A percentile compares a stretch with the other conserved stretches of the same genome.
Conservation (phyloP, 192 early-diverging fungal species). For the Chytriomyces hyalinus region DNA sequence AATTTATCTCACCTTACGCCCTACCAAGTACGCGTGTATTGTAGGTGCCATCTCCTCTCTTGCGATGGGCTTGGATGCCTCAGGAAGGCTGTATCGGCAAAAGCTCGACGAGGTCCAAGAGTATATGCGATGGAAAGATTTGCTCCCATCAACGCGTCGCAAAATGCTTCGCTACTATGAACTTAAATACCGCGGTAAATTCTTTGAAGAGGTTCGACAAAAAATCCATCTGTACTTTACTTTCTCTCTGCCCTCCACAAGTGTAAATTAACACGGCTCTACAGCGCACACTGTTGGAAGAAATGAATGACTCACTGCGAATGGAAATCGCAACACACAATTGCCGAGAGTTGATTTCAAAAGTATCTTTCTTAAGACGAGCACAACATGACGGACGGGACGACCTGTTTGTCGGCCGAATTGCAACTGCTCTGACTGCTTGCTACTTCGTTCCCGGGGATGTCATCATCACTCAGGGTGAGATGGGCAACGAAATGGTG, state of each 20-base stretch:
- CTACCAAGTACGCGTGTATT: conserved; percentile 3
- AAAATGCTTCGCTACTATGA: conserved; percentile 40
- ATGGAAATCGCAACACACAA: conserved; percentile 41
- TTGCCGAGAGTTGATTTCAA: conserved; percentile 30
- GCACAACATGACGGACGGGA: conserved; percentile 32
- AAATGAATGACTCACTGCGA: conserved; percentile 35
- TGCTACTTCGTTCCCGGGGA: conserved; percentile 39
- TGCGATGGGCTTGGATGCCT: conserved; percentile 27
- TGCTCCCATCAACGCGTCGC: conserved; percentile 9
- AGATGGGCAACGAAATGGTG: conserved; percentile 18
- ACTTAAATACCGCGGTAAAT: conserved; percentile 37
- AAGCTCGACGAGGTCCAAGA: conserved; percentile 42
- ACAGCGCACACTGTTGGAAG: conserved; percentile 4
- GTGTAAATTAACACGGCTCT: not conserved
- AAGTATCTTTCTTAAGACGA: conserved; percentile 35
- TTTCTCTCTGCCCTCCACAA: not conserved
- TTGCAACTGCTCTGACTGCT: conserved; percentile 22
- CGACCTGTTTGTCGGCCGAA: conserved; percentile 34
- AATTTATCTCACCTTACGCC: not conserved
- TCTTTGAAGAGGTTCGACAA: conserved; percentile 27
- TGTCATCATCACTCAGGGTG: conserved; percentile 29
- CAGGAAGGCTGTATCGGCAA: conserved; percentile 33
- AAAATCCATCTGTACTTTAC: not conserved
- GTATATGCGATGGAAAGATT: conserved; percentile 36
- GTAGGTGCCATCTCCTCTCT: conserved; percentile 28